Base-by-base conservation (phyloP, 2,329 filamentous ascomycete species). In the Aspergillus aculeatinus region DNA sequence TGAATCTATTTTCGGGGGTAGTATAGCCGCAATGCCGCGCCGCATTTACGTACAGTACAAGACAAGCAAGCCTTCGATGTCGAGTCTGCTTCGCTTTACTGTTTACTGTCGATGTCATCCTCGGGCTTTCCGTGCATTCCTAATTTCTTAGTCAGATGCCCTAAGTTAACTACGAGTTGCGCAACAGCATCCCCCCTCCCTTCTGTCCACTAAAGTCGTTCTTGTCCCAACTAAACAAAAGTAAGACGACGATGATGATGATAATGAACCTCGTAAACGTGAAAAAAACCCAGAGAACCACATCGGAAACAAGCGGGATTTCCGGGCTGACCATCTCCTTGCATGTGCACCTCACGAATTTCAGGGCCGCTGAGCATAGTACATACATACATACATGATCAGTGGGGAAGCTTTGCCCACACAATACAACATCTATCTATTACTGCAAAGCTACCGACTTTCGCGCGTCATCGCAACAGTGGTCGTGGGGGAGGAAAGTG, bases 281-380 rank as follows among this genome's bases (percentile, higher is more conserved):
- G 3, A 4, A 23, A 23, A 29, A 29, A 10, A 29, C n/a, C n/a
- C 23, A 23, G 23, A 23, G 42, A 55, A 44, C 52, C 9, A 19
- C 21, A 21, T 29, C 42, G 27, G 27, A 27, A 47, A 47, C 27
- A 27, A 55, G 42, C 53, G 60, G 60, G 39, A 48, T 52, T 31
- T 35, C 57, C 42, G 48, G 27, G 25, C 14, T 44, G 29, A 29
- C 52, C 51, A 29, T 53, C 60, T 47, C 57, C 50, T 59, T 59
- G 52, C 59, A 44, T 47, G 53, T 21, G 44, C 52, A 48, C 35
- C 48, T 57, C 56, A 58, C 53, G 48, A 35, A 39, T 29, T 44
- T 35, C 53, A 48, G 42, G 53, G 53, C 53, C 47, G 42, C 53
- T 55, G 33, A 29, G 27, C 14, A 35, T 16, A 35, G 33, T 33